Percentiles rank a stretch among this genome's conserved stretches.
Evolutionary conservation across 345 rosid species (phyloP).

Genomic region (Clausena lansium): DNA sequence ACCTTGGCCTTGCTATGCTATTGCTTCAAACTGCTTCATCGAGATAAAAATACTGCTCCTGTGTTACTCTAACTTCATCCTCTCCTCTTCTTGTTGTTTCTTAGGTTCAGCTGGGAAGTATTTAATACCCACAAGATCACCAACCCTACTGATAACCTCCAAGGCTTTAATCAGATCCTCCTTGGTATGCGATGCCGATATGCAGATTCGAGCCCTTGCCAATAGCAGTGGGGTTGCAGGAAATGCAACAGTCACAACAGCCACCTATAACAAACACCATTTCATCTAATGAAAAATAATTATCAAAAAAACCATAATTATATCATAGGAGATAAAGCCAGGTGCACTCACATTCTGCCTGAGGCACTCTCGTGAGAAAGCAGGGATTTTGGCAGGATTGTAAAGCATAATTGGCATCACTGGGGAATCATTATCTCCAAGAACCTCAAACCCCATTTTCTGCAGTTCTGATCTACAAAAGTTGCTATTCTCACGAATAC

Average conservation of each 20-base stretch:
- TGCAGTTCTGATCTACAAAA: constrained; percentile 86
- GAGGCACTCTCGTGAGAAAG: constrained; percentile 91
- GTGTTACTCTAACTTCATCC: constrained; percentile 33
- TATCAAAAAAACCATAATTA: background rate
- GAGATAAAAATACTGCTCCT: background rate
- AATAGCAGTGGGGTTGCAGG: constrained; percentile 71
- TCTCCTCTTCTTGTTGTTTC: constrained; percentile 42
- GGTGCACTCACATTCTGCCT: constrained; percentile 53
- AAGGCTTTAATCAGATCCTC: constrained; percentile 72
- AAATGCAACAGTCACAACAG: constrained; percentile 61
- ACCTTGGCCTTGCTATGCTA: background rate
- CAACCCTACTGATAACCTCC: constrained; percentile 72
- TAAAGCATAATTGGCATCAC: constrained; percentile 98
- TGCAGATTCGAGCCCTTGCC: constrained; percentile 86
- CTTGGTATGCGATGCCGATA: constrained; percentile 72
- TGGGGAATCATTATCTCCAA: constrained; percentile 98
- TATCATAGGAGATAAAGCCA: constrained; percentile 3
- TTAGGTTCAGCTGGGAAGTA: constrained; percentile 77
- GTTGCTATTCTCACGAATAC: constrained; percentile 93
- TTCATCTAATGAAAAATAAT: background rate
- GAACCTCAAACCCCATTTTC: constrained; percentile 96
- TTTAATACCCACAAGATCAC: constrained; percentile 78
- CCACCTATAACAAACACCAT: constrained; percentile 38
- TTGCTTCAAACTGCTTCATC: background rate
- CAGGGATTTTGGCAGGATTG: constrained; percentile 93